phyloP scores from a whole-genome alignment of 768 basidiomycete species.

The Russula lepida region DNA sequence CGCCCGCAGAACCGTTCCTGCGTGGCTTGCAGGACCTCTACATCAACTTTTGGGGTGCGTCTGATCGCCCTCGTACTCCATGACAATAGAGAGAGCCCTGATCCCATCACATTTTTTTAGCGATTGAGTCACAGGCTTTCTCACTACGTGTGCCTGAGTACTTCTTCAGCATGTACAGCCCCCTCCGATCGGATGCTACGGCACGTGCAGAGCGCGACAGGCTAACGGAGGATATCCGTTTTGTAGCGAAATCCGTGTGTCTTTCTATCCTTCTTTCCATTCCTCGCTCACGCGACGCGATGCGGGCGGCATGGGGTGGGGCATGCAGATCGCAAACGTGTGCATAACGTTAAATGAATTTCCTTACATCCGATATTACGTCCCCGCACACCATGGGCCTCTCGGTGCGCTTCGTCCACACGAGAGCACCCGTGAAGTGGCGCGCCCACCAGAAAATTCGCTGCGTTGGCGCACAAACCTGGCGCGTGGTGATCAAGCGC shows the following conservation, averaged over 20 bases:
- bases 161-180: slow-evolving; percentile 87
- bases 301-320: not conserved
- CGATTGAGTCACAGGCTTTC: slow-evolving; percentile 80
- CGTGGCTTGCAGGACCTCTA: slow-evolving; percentile 77
- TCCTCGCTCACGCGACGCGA: not conserved
- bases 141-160: slow-evolving; percentile 65
- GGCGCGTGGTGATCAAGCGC: slow-evolving; percentile 60
- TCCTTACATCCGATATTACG: slow-evolving; percentile 88
- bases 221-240: slow-evolving; percentile 82
- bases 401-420: slow-evolving; percentile 75
- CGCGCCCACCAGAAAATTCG: slow-evolving; percentile 50
- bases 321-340: slow-evolving; percentile 68
- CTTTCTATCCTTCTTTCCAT: not conserved
- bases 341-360: slow-evolving; percentile 88
- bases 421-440: slow-evolving; percentile 53
- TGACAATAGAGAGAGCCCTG: not conserved
- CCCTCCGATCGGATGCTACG: slow-evolving; percentile 63
- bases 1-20: slow-evolving; percentile 71
- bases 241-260: slow-evolving; percentile 60
- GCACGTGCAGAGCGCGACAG: slow-evolving; percentile 60
- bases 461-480: slow-evolving; percentile 76
- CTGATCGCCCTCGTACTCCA: not conserved
- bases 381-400: slow-evolving; percentile 73
- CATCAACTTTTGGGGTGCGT: slow-evolving; percentile 87
- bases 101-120: slow-evolving; percentile 34